Conservation (phyloP, 345 rosid genomes). For the Populus alba region DNA sequence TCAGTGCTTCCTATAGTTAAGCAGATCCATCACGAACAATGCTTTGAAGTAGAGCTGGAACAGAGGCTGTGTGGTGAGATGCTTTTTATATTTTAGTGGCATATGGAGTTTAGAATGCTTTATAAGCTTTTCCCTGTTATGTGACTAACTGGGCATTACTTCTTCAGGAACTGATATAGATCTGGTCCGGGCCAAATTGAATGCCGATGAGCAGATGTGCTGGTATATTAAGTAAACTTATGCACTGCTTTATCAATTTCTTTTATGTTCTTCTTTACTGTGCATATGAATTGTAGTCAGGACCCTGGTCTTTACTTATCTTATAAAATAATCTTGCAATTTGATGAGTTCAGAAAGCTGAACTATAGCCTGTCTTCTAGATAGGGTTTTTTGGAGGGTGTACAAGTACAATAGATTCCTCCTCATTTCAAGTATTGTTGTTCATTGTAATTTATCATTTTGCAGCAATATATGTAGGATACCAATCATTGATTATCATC, state of each 20-base stretch:
- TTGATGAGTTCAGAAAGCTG: not conserved
- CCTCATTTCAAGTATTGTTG: not conserved
- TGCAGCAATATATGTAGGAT: slow-evolving; percentile 88
- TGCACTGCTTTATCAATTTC: slow-evolving; percentile 6
- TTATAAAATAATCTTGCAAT: not conserved
- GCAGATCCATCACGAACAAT: slow-evolving; percentile 83
- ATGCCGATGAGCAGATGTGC: slow-evolving; percentile 99
- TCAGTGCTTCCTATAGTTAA: slow-evolving; percentile 85
- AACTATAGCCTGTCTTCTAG: not conserved
- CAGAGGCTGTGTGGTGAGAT: slow-evolving; percentile 71
- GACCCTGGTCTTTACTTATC: not conserved
- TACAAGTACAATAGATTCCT: not conserved
- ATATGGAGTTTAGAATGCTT: not conserved
- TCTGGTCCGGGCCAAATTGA: slow-evolving; percentile 75
- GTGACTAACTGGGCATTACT: slow-evolving; percentile 7
- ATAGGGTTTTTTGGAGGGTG: slow-evolving; percentile 6
- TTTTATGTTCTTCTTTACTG: not conserved
- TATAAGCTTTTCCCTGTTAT: not conserved
- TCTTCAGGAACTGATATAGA: slow-evolving; percentile 72
- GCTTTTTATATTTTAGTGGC: slow-evolving; percentile 14
- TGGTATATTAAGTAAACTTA: slow-evolving; percentile 49
- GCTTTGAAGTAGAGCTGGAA: slow-evolving; percentile 82
- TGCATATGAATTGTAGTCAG: not conserved
- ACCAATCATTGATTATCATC: slow-evolving; percentile 93
- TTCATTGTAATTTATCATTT: slow-evolving; percentile 15